These are phyloP conservation scores for Mollisiaceae sp. DNA, from an alignment of 2,329 filamentous ascomycete species.

Conservation along the genomic window DNA sequence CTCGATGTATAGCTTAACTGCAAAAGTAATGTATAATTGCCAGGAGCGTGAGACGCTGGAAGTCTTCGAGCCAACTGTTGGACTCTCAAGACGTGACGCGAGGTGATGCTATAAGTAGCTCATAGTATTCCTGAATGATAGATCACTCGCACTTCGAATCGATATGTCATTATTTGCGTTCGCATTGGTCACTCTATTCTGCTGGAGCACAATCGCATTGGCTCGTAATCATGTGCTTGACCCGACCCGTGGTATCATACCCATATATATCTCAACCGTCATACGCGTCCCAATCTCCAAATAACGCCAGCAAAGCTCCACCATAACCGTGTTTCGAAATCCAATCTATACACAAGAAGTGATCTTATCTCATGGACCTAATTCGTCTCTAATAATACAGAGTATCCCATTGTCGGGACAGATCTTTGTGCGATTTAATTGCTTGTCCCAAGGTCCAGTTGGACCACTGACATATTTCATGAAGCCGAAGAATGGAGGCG, in stretches of 20 bases:
- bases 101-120: too few relatives aligned
- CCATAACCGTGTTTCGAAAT: not conserved
- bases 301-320: not conserved
- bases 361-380: conserved; percentile 30
- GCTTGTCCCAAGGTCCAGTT: conserved; percentile 65
- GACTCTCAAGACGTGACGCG: too few relatives aligned
- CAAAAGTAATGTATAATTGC: too few relatives aligned
- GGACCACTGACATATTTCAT: conserved; percentile 62
- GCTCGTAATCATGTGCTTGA: not conserved
- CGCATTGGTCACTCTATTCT: not conserved
- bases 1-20: too few relatives aligned
- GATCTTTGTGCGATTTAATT: conserved; percentile 58
- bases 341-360: not conserved
- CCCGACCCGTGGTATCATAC: conserved; percentile 6
- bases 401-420: conserved; percentile 54
- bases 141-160: not conserved
- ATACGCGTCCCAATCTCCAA: not conserved
- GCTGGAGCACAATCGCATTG: not conserved
- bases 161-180: not conserved
- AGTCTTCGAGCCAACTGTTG: too few relatives aligned
- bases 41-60: too few relatives aligned
- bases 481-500: conserved; percentile 48
- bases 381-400: conserved; percentile 38
- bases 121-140: too few relatives aligned
- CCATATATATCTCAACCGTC: not conserved